Evolutionary conservation across 257 asterid genomes (phyloP), one percentile per base, ranked within the genome.

Genomic region (Oldenlandia corymbosa): DNA sequence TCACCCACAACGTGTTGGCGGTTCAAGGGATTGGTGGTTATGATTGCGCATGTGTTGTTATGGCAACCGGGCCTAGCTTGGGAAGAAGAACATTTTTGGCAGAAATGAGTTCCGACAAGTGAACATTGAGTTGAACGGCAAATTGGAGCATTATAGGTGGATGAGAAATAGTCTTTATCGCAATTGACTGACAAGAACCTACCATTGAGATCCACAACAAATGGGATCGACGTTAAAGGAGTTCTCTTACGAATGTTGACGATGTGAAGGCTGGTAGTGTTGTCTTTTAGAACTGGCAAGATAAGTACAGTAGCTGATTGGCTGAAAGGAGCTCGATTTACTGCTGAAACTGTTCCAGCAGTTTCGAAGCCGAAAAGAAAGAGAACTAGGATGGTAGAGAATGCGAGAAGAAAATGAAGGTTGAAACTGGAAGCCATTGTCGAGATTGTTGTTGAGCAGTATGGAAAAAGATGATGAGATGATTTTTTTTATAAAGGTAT

Each of bases 21-120:
- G 0, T 83, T 80, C 5, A 85, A 27, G 0, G 92, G 88, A 27
- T 85, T 82, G 20, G 76, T 68, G 0, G 68, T 53, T 9, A 67
- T n/a, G 5, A 80, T 78, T 13, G 78, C 83, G 21, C 88, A 85
- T 3, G 87, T 72, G 39, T 78, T 78, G 81, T 85, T 82, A 57
- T 82, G 88, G 72, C 88, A 82, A 10, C 86, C 86, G 1, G 86
- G 83, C 18, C 53, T 34, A 14, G 54, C 30, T 0, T 52, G 16
- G 18, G 81, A 65, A 4, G 81, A 65, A 4, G 50, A 60, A 46
- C 88, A 75, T 48, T 50, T 73, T 17, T 76, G 78, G 73, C 85
- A 85, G 48, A 55, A 78, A 47, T 82, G 80, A 2, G 13, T 49
- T 8, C 74, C 85, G 1, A 69, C 82, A 2, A 54, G 58, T 0